Evolutionary conservation across 2,329 filamentous ascomycete species (phyloP), one percentile per base, ranked within the genome.

Genomic region (Aspergillus sp.): DNA sequence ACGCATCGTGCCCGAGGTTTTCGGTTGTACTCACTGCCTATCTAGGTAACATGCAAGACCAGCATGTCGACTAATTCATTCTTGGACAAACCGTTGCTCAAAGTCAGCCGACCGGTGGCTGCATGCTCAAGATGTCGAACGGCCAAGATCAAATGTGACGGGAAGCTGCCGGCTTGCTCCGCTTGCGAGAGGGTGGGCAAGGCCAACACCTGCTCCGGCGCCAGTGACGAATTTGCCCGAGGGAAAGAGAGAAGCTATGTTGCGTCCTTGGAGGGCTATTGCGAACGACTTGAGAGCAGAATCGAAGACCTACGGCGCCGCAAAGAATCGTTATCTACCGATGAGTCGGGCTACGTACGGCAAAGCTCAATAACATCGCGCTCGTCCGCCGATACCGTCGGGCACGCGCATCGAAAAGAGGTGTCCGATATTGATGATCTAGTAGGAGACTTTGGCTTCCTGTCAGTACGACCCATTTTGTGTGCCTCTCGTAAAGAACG

Each of bases 201-300:
- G 62, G 87, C 90, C 57, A 88, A 84, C 61, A 92, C 96, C 73
- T 99, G 95, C 75, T 96, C 92, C 6, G 92, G 92, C 57, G 93
- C 92, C 7, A 97, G 96, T 70, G 94, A 98, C 72, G 92, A 97
- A 74, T 98, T 97, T 76, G 93, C 94, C 0, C 85, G 92, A 63
- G 95, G 95, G 62, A 98, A 98, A 76, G 95, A 98, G 73, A 84
- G 94, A 70, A 98, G 93, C 77, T 99, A 98, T 82, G 93, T 98
- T 49, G 92, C 94, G 7, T 96, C 94, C 0, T 83, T 99, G n/a
- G 94, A 98, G 75, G 87, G 93, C 16, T 88, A 91, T 59, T 89
- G 96, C 66, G 93, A 98, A 74, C 91, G 90, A 75, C 84, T 98
- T 9, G 91, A 96, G 75, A 89, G 87, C 71, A 87, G 88, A 58